phyloP scores from a whole-genome alignment of 1,139 yeast genomes.

The Geotrichum aggregatum region DNA sequence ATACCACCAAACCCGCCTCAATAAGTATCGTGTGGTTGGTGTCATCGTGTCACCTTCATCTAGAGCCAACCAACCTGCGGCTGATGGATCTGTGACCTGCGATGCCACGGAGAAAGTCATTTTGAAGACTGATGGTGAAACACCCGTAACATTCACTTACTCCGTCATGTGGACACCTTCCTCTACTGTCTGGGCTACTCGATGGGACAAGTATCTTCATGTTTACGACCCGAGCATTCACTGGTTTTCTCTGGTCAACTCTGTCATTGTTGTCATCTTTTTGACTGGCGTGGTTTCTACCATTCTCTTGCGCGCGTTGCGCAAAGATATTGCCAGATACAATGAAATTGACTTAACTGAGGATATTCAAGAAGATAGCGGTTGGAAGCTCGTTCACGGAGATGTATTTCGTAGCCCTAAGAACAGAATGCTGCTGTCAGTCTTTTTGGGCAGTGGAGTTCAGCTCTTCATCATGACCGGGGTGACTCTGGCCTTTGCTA shows the following conservation, averaged over 20 bases:
- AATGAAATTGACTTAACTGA: slow-evolving; percentile 79
- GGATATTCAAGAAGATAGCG: slow-evolving; percentile 87
- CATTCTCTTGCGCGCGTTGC: slow-evolving; percentile 72
- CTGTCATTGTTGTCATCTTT: slow-evolving; percentile 72
- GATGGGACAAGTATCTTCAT: slow-evolving; percentile 96
- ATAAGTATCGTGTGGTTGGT: slow-evolving; percentile 83
- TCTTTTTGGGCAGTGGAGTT: slow-evolving; percentile 81
- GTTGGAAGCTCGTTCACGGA: slow-evolving; percentile 96
- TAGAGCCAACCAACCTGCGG: slow-evolving; percentile 36
- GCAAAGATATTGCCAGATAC: slow-evolving; percentile 80
- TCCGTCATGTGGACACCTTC: slow-evolving; percentile 65
- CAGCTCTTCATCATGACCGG: slow-evolving; percentile 77
- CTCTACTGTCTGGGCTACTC: slow-evolving; percentile 87
- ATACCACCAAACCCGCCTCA: slow-evolving; percentile 66
- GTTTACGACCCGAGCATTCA: slow-evolving; percentile 90
- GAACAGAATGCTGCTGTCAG: slow-evolving; percentile 65
- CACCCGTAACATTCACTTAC: slow-evolving; percentile 54
- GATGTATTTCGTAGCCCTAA: slow-evolving; percentile 89
- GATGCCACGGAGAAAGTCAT: slow-evolving; percentile 30
- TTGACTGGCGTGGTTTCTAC: slow-evolving; percentile 77
- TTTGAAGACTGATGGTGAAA: slow-evolving; percentile 39
- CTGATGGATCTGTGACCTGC: slow-evolving; percentile 33
- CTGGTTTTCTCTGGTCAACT: slow-evolving; percentile 88
- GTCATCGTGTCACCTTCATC: slow-evolving; percentile 72
- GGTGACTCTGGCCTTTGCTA: slow-evolving; percentile 73